Evolutionary conservation across 2,329 filamentous ascomycete species (phyloP), one percentile per base, ranked within the genome.

Genomic region (Xenoacremonium recifei): DNA sequence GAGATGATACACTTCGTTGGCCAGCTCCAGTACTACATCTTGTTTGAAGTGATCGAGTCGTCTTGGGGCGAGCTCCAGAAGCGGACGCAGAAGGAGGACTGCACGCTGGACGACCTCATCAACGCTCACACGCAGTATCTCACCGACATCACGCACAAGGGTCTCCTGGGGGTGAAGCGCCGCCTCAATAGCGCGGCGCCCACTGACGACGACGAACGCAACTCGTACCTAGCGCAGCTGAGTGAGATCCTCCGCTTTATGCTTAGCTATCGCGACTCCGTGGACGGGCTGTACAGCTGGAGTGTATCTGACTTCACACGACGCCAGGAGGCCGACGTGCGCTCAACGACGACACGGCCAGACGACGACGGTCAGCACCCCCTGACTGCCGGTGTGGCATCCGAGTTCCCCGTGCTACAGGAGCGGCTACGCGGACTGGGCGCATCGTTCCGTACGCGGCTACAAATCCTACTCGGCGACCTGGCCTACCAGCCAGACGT

Each of bases 1-100:
- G 95, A 99, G 66, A 99, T 99, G 93, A 89, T 97, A 13, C 95
- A 99, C 64, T 97, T 99, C 60, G 85, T 97, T 59, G 89, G 89
- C 50, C 93, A 99, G 67, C 77, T 99, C 12, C 93, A 99, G 66
- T 96, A 97, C 70, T 99, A 99, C 65, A 96, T 99, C 54, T 76
- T 99, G 9, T 99, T 97, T 60, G 93, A 99, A 66, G 93, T 99
- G 54, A 97, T 99, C 55, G 93, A 99, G 65, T 86, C 88, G 25
- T 93, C 89, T 36, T 99, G 93, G 95, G 87, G 88, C 48, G 86
- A 92, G 60, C 77, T 99, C 3, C 88, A 96, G 64, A 79, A 81
- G 20, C 85, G 87, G 21, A 85, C 97, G 48, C 82, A 79, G 41
- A 89, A 87, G 61, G 89, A 92, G 12, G 87, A 88, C 53, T 91